phyloP scores from a whole-genome alignment of 1,284 basidiomycete genomes.

The Ceraceosorus guamensis region DNA sequence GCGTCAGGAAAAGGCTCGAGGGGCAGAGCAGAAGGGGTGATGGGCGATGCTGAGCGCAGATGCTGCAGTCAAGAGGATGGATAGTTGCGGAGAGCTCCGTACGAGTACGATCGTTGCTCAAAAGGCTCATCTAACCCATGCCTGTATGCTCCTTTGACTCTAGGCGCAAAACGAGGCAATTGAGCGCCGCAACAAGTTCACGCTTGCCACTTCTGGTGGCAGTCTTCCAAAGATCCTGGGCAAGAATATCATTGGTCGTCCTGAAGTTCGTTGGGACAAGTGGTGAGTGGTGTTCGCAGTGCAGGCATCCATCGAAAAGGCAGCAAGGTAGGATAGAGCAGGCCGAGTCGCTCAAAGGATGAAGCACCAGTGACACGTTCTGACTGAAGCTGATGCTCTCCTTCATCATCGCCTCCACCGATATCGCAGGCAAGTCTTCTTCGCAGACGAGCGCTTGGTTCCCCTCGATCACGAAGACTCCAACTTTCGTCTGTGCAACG shows the following conservation, averaged over 20 bases:
- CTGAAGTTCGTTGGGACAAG: conserved; percentile 79
- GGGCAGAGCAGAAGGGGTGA: neutral
- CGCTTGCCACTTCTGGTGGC: conserved; percentile 86
- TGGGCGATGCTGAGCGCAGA: neutral
- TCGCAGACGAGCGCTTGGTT: conserved; percentile 92
- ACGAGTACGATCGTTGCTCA: neutral
- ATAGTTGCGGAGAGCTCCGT: neutral
- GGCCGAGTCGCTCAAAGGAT: no score
- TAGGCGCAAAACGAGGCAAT: conserved; percentile 78
- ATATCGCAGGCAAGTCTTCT: conserved; percentile 98
- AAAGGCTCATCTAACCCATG: neutral
- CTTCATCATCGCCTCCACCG: no score
- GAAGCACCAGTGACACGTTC: no score
- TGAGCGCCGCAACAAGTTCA: conserved; percentile 78
- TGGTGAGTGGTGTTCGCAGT: no score
- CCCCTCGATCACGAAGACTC: conserved; percentile 86
- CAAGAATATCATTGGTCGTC: conserved; percentile 63
- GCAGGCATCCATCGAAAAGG: no score
- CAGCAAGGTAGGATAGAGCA: no score
- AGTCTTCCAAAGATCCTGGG: conserved; percentile 77
- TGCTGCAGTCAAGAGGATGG: neutral
- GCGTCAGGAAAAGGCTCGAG: neutral
- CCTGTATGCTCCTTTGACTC: neutral
- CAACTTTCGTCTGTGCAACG: conserved; percentile 72
- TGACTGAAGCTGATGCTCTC: no score